Evolutionary conservation across 179 eudicot genomes (phyloP).

Genomic region (Spergularia azorica): DNA sequence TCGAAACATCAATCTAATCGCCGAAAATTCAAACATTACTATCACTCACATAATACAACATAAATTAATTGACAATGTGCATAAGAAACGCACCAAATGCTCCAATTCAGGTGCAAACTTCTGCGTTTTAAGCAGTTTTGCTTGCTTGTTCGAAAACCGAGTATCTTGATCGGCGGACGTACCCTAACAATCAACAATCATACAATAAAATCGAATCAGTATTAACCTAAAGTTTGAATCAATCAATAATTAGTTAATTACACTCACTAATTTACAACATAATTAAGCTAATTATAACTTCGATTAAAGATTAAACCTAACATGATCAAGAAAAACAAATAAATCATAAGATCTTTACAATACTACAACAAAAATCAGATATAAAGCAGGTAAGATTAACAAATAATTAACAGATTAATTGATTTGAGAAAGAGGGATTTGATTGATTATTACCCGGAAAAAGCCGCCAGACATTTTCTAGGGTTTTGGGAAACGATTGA

Average conservation of each 20-base stretch:
- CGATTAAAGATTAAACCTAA: no score
- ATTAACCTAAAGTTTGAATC: not conserved
- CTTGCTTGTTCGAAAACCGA: conserved; percentile 95
- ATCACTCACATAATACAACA: not conserved
- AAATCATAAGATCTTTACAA: not conserved
- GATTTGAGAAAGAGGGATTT: not conserved
- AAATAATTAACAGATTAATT: not conserved
- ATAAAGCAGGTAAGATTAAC: not conserved
- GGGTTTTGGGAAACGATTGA: conserved; percentile 49
- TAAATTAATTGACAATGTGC: not conserved
- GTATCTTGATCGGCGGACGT: conserved; percentile 99
- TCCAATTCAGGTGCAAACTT: conserved; percentile 91
- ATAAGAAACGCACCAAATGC: conserved; percentile 56
- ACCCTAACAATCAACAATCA: conserved; percentile 47
- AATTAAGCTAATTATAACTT: not conserved
- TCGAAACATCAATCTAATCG: conserved; percentile 74
- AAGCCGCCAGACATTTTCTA: conserved; percentile 99
- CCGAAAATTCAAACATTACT: not conserved
- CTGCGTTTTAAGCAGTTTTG: conserved; percentile 87
- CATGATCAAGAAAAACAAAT: not conserved
- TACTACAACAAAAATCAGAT: not conserved
- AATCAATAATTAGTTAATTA: not conserved
- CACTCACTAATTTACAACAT: not conserved
- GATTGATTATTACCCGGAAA: conserved; percentile 67
- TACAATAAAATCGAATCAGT: conserved; percentile 12